Percentiles rank a stretch among this genome's conserved stretches.
Conservation (phyloP, 2,329 filamentous ascomycete species). For the Epichloe bromicola region DNA sequence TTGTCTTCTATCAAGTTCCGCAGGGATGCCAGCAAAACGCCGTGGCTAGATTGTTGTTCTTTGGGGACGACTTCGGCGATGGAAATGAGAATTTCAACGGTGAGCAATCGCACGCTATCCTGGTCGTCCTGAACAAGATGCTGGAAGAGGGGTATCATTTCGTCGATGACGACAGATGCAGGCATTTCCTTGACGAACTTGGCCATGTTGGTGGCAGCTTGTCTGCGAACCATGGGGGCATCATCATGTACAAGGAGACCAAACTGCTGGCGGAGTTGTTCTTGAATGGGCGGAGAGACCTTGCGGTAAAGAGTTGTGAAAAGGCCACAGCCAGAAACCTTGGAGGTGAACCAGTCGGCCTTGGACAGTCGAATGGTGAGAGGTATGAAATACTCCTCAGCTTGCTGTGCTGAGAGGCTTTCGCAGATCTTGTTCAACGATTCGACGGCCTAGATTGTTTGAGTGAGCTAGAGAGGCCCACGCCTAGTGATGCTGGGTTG, state of each 20-base stretch:
- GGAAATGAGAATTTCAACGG: slow-evolving; percentile 89
- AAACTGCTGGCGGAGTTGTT: slow-evolving; percentile 84
- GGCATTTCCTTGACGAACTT: slow-evolving; percentile 98
- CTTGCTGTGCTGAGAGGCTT: slow-evolving; percentile 78
- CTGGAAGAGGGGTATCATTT: slow-evolving; percentile 98
- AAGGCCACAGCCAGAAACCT: slow-evolving; percentile 92
- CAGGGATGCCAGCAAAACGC: slow-evolving; percentile 78
- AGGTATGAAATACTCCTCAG: slow-evolving; percentile 95
- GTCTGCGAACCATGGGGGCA: slow-evolving; percentile 96
- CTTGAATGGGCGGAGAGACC: slow-evolving; percentile 75
- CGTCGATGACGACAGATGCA: slow-evolving; percentile 78
- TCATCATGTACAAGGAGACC: slow-evolving; percentile 91
- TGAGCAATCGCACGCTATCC: slow-evolving; percentile 90
- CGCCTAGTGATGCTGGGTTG: too few species aligned
- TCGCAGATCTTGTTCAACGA: slow-evolving; percentile 98
- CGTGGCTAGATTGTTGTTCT: slow-evolving; percentile 94
- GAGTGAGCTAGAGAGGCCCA: slow-evolving; percentile 2
- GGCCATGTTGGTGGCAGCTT: slow-evolving; percentile 88
- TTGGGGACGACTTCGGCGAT: slow-evolving; percentile 96
- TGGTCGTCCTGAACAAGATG: slow-evolving; percentile 94
- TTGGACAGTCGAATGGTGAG: slow-evolving; percentile 92
- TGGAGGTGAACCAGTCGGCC: slow-evolving; percentile 99
- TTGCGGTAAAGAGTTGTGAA: slow-evolving; percentile 91
- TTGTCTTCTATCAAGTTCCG: slow-evolving; percentile 96
- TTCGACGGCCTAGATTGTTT: slow-evolving; percentile 65